A percentile compares a stretch with the other conserved stretches of the same genome.
phyloP scores from a whole-genome alignment of 2,329 filamentous ascomycete species.

The Diaporthe eres region DNA sequence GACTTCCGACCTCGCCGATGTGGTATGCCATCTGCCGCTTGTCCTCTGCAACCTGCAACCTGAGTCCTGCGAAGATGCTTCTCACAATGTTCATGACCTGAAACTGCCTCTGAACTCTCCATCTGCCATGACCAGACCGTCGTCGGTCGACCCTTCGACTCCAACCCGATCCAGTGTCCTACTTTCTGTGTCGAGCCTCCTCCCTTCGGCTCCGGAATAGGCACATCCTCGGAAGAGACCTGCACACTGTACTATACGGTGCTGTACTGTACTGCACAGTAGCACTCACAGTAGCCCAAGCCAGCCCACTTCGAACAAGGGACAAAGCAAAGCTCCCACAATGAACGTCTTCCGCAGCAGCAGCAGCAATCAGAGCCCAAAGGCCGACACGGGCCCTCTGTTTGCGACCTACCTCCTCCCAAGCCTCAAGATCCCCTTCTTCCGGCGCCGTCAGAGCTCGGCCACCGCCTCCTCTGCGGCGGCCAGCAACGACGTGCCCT shows the following conservation, averaged over 20 bases:
- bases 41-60: neutral
- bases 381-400: conserved; percentile 28
- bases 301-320: conserved; percentile 2
- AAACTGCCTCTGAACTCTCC: conserved; percentile 18
- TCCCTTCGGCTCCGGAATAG: conserved; percentile 22
- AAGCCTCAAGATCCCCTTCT: conserved; percentile 63
- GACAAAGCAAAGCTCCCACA: neutral
- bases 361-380: neutral
- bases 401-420: conserved; percentile 69
- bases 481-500: conserved; percentile 45
- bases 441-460: conserved; percentile 53
- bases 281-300: neutral
- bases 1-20: conserved; percentile 21
- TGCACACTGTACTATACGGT: neutral
- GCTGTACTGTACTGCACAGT: neutral
- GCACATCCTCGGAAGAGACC: conserved; percentile 26
- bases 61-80: neutral
- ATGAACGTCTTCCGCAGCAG: conserved; percentile 34
- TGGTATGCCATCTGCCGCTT: neutral
- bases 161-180: conserved; percentile 24
- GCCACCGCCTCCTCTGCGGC: conserved; percentile 49
- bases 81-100: neutral
- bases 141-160: conserved; percentile 9
- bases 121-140: conserved; percentile 6
- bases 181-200: conserved; percentile 18